These are phyloP conservation scores for Aspergillus ustus DNA, from an alignment of 2,329 filamentous ascomycete genomes.

Conservation along the genomic window DNA sequence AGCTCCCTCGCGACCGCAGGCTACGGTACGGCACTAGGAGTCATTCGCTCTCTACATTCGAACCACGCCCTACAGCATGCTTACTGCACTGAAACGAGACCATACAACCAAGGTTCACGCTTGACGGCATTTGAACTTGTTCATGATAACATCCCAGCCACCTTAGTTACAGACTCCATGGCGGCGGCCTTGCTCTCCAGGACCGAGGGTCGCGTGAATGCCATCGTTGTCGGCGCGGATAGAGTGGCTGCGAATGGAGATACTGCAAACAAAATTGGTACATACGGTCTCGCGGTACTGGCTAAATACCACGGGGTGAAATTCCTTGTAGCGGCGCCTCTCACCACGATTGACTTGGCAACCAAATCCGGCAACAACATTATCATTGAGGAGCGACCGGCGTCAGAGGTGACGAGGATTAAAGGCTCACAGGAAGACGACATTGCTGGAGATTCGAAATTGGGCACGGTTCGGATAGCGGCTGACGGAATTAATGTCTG, in stretches of 20 bases:
- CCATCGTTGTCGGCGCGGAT: constrained; percentile 93
- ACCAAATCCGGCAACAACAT: constrained; percentile 80
- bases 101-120: constrained; percentile 96
- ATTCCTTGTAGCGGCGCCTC: constrained; percentile 92
- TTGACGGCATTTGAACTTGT: constrained; percentile 97
- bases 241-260: constrained; percentile 95
- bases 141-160: constrained; percentile 88
- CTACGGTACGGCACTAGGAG: constrained; percentile 94
- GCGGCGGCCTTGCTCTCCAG: constrained; percentile 77
- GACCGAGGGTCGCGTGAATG: constrained; percentile 70
- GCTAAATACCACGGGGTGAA: constrained; percentile 87
- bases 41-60: constrained; percentile 80
- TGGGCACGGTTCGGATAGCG: constrained; percentile 77
- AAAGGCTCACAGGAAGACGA: constrained; percentile 74
- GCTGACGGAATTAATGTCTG: constrained; percentile 79
- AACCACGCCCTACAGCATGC: constrained; percentile 73
- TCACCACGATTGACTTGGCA: constrained; percentile 87
- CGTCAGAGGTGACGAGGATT: constrained; percentile 81
- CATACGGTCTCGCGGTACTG: constrained; percentile 88
- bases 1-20: constrained; percentile 93
- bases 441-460: constrained; percentile 50
- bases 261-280: constrained; percentile 98
- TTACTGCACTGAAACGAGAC: constrained; percentile 95
- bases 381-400: constrained; percentile 84
- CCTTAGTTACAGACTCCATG: constrained; percentile 96